A percentile compares a stretch with the other conserved stretches of the same genome.
Conservation (phyloP, 192 early-diverging fungal species). For the Hyaloraphidium curvatum region DNA sequence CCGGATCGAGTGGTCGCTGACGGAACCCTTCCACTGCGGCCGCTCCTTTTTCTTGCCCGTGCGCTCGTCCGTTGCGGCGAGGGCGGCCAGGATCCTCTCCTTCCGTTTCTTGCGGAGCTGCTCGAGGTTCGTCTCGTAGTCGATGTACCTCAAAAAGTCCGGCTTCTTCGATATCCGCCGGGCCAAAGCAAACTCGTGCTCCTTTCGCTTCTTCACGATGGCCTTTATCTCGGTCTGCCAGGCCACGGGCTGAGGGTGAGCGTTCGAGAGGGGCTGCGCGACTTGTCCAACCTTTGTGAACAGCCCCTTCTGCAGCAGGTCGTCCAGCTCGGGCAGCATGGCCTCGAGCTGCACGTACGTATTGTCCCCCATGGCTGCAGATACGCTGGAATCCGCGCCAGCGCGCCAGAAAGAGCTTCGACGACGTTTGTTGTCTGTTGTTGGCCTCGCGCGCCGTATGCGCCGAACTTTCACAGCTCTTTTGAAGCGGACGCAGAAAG, state of each 20-base stretch:
- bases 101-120: slow-evolving; percentile 59
- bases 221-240: slow-evolving; percentile 57
- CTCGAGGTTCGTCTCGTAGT: slow-evolving; percentile 89
- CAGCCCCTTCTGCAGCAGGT: slow-evolving; percentile 56
- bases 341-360: slow-evolving; percentile 82
- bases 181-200: slow-evolving; percentile 73
- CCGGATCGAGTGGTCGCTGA: slow-evolving; percentile 56
- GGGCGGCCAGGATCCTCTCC: slow-evolving; percentile 20
- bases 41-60: background rate
- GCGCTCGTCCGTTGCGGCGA: background rate
- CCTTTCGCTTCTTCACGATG: slow-evolving; percentile 71
- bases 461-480: too few relatives aligned
- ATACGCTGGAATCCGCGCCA: too few relatives aligned
- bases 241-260: background rate
- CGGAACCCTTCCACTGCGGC: slow-evolving; percentile 11
- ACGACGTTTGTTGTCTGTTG: too few relatives aligned
- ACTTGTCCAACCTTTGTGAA: slow-evolving; percentile 42
- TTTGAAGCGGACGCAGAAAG: too few relatives aligned
- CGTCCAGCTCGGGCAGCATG: slow-evolving; percentile 83
- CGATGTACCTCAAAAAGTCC: slow-evolving; percentile 82
- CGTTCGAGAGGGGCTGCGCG: background rate
- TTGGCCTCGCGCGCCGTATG: too few relatives aligned
- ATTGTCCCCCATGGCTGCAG: slow-evolving; percentile 53
- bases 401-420: too few relatives aligned
- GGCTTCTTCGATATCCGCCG: slow-evolving; percentile 46